Evolutionary conservation across 1,284 basidiomycete species (phyloP).

Genomic region (Cutaneotrichosporon cyanovorans): DNA sequence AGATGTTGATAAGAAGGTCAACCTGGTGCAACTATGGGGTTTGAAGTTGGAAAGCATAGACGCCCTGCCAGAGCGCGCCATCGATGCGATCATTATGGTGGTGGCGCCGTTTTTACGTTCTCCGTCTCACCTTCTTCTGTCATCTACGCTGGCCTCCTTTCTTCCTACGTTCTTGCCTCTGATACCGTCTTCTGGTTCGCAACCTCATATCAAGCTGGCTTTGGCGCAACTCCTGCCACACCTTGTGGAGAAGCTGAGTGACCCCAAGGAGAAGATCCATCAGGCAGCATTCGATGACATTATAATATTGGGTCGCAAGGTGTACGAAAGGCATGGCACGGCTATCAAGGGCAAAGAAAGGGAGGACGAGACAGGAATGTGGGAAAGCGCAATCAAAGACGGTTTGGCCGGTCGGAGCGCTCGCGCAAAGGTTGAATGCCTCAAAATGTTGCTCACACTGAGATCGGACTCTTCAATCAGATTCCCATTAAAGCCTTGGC

Average conservation of each 20-base stretch:
- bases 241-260: slow-evolving; percentile 38
- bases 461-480: slow-evolving; percentile 69
- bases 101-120: slow-evolving; percentile 33
- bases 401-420: slow-evolving; percentile 66
- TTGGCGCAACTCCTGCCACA: slow-evolving; percentile 30
- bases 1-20: slow-evolving; percentile 43
- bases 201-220: slow-evolving; percentile 24
- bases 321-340: slow-evolving; percentile 22
- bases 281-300: slow-evolving; percentile 27
- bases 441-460: slow-evolving; percentile 44
- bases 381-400: slow-evolving; percentile 69
- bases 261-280: slow-evolving; percentile 40
- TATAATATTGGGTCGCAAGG: slow-evolving; percentile 24
- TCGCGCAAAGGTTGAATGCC: slow-evolving; percentile 52
- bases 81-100: slow-evolving; percentile 36
- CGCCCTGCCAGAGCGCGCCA: slow-evolving; percentile 27
- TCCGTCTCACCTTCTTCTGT: slow-evolving; percentile 32
- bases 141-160: slow-evolving; percentile 32
- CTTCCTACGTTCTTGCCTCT: slow-evolving; percentile 38
- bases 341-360: slow-evolving; percentile 56
- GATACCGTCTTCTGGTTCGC: slow-evolving; percentile 15
- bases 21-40: slow-evolving; percentile 40
- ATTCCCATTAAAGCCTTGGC: slow-evolving; percentile 76
- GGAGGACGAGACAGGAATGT: slow-evolving; percentile 65
- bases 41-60: slow-evolving; percentile 32